Evolutionary conservation across 805 yeast genomes (phyloP).

Genomic region (Cyberlindnera mississippiensis): DNA sequence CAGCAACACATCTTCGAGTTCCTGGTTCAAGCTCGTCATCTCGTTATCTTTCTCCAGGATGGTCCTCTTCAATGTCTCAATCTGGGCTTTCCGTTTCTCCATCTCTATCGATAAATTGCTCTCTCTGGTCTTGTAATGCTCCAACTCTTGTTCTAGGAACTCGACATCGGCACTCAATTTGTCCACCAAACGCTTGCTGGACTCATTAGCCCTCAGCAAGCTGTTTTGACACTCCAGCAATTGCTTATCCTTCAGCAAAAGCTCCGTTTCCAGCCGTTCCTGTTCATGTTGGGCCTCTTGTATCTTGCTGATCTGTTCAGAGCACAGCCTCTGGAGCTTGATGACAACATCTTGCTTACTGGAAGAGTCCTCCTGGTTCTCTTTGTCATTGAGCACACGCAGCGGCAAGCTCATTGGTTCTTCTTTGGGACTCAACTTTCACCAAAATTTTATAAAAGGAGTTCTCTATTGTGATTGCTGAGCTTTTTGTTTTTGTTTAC

Average conservation of each 20-base stretch:
- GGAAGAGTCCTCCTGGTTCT: constrained; percentile 1
- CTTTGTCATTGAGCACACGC: not conserved
- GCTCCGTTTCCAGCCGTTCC: constrained; percentile 33
- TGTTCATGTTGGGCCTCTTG: constrained; percentile 32
- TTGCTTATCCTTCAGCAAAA: constrained; percentile 27
- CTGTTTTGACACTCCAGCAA: constrained; percentile 11
- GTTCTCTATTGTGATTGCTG: no score
- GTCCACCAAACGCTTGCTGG: constrained; percentile 14
- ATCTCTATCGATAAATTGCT: constrained; percentile 9
- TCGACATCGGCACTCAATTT: constrained; percentile 16
- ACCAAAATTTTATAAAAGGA: no score
- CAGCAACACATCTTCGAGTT: constrained; percentile 15
- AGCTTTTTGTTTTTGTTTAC: not conserved
- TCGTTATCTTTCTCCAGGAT: constrained; percentile 14
- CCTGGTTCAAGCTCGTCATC: constrained; percentile 16
- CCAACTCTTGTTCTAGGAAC: constrained; percentile 17
- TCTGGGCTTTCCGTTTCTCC: not conserved
- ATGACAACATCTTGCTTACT: not conserved
- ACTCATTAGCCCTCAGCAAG: constrained; percentile 9
- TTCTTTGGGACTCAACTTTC: no score
- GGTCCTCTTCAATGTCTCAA: not conserved
- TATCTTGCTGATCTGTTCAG: constrained; percentile 23
- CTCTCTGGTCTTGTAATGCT: constrained; percentile 16
- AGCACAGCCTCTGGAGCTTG: constrained; percentile 20
- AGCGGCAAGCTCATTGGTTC: not conserved